Conservation (phyloP, 2,329 filamentous ascomycete species). For the Epichloe elymi region DNA sequence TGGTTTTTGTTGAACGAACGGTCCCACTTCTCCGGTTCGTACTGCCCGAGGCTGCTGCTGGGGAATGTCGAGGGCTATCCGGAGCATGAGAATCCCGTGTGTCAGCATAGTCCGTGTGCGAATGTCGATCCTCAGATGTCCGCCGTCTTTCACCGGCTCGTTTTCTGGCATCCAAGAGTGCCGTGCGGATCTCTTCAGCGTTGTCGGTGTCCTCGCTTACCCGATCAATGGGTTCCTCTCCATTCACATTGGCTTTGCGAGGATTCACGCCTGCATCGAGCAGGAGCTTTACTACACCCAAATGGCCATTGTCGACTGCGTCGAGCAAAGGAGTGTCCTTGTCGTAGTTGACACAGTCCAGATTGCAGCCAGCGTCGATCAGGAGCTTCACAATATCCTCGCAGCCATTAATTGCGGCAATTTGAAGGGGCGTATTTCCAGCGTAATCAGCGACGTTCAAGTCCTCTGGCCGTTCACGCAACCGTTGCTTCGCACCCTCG, state of each 20-base stretch:
- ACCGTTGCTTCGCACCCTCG: slow-evolving; percentile 60
- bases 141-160: slow-evolving; percentile 39
- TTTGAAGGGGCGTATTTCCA: slow-evolving; percentile 92
- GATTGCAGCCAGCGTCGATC: slow-evolving; percentile 69
- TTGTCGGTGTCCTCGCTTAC: slow-evolving; percentile 64
- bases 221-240: slow-evolving; percentile 80
- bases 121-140: slow-evolving; percentile 45
- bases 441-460: slow-evolving; percentile 85
- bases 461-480: slow-evolving; percentile 72
- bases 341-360: slow-evolving; percentile 67
- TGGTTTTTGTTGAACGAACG: slow-evolving; percentile 48
- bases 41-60: slow-evolving; percentile 26
- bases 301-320: slow-evolving; percentile 87
- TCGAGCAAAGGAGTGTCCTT: slow-evolving; percentile 92
- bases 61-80: slow-evolving; percentile 46
- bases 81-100: slow-evolving; percentile 39
- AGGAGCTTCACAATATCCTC: slow-evolving; percentile 79
- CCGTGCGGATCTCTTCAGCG: slow-evolving; percentile 62
- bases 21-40: slow-evolving; percentile 39
- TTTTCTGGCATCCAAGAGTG: slow-evolving; percentile 47
- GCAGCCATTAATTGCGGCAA: slow-evolving; percentile 77
- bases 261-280: slow-evolving; percentile 84
- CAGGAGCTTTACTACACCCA: slow-evolving; percentile 75
- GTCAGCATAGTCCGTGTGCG: slow-evolving; percentile 32
- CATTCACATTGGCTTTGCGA: slow-evolving; percentile 78